Evolutionary conservation across 768 basidiomycete species (phyloP).

Genomic region (Russula abietina): DNA sequence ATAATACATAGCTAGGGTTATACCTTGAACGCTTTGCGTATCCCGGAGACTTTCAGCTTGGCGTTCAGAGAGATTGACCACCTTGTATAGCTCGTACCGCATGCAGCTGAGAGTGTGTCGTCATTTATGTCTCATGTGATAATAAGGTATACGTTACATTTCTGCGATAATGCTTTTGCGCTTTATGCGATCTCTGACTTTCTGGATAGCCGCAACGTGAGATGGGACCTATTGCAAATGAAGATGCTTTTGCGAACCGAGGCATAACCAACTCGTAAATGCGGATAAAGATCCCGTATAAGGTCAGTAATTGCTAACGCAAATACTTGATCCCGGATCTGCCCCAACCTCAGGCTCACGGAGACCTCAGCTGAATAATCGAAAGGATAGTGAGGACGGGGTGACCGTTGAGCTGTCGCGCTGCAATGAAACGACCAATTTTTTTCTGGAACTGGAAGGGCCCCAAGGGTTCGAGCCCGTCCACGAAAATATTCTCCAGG

Average conservation of each 20-base stretch:
- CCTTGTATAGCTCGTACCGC: constrained; percentile 1
- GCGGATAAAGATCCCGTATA: background rate
- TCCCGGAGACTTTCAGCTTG: background rate
- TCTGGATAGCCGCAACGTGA: background rate
- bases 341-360: constrained; percentile 6
- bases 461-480: no score
- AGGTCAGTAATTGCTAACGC: constrained; percentile 9
- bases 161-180: background rate
- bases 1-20: no score
- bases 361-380: background rate
- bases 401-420: no score
- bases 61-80: background rate
- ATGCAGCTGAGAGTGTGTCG: background rate
- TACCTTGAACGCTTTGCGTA: constrained; percentile 8
- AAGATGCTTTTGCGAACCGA: background rate
- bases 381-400: background rate
- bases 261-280: constrained; percentile 1
- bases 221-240: background rate
- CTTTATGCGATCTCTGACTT: constrained; percentile 5
- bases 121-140: background rate
- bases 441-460: no score
- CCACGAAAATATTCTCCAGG: no score
- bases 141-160: background rate
- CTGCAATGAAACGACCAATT: no score
- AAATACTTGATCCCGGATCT: constrained; percentile 9